A percentile compares a stretch with the other conserved stretches of the same genome.
Evolutionary conservation across 2,329 filamentous ascomycete species (phyloP).

Genomic region (Colletotrichum destructivum): DNA sequence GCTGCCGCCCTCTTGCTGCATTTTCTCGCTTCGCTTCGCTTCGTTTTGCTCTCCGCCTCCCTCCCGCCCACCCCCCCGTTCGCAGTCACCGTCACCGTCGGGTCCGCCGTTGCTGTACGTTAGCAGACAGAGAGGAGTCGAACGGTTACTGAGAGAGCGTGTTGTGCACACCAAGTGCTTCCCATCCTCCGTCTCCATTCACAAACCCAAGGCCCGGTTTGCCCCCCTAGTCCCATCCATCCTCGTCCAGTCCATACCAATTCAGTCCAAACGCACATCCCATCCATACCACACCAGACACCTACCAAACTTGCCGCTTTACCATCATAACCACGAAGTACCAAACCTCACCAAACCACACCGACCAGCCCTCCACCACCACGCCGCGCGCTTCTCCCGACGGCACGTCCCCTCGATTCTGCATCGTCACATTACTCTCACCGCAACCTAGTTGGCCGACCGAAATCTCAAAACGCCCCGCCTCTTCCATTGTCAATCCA

Average conservation of each 20-base stretch:
- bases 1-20: conserved; percentile 7
- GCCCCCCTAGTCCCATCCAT: conserved; percentile 17
- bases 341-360: conserved; percentile 11
- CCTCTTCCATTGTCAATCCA: background rate
- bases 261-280: conserved; percentile 37
- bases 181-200: conserved; percentile 12
- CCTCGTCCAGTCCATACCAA: conserved; percentile 17
- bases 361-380: conserved; percentile 12
- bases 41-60: conserved; percentile 4
- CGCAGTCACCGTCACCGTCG: conserved; percentile 24
- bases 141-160: background rate
- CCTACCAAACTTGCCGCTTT: conserved; percentile 13
- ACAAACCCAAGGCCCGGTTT: conserved; percentile 14
- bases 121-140: conserved; percentile 10
- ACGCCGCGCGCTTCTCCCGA: conserved; percentile 11
- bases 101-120: conserved; percentile 19
- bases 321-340: conserved; percentile 12
- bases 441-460: conserved; percentile 5
- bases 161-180: conserved; percentile 2
- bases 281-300: conserved; percentile 27
- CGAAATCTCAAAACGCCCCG: conserved; percentile 5
- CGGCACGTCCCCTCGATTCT: conserved; percentile 4
- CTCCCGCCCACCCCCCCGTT: conserved; percentile 6
- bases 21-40: conserved; percentile 22
- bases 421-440: conserved; percentile 9